These are phyloP conservation scores for Saccharomycopsis sp. DNA, from an alignment of 805 yeast species.

Conservation along the genomic window DNA sequence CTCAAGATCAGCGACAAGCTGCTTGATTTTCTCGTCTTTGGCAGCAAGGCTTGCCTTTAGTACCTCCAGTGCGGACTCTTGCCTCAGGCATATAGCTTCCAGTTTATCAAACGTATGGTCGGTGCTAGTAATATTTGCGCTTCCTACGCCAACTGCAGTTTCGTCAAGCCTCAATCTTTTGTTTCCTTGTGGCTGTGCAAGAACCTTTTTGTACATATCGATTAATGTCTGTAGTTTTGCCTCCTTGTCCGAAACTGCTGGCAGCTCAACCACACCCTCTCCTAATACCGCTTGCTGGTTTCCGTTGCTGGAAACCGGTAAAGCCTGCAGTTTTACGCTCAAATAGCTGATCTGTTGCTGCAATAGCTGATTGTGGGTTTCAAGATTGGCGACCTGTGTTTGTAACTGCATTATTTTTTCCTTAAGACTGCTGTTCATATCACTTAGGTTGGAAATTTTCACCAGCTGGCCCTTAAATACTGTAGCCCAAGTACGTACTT, in stretches of 20 bases:
- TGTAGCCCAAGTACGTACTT: constrained; percentile 41
- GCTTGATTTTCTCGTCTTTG: constrained; percentile 25
- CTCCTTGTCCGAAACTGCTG: constrained; percentile 4
- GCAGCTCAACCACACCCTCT: not conserved
- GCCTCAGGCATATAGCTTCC: too few species aligned
- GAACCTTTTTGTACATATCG: not conserved
- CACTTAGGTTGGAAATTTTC: not conserved
- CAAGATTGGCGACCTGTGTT: not conserved
- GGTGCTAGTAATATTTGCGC: not conserved
- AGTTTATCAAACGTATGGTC: constrained; percentile 5
- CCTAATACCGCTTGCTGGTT: not conserved
- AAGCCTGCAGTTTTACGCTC: not conserved
- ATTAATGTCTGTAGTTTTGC: not conserved
- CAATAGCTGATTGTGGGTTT: not conserved
- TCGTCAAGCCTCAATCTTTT: constrained; percentile 7
- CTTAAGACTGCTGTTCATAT: not conserved
- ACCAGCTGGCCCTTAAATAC: constrained; percentile 21
- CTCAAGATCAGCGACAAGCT: constrained; percentile 33
- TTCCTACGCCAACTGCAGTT: not conserved
- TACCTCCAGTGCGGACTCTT: constrained; percentile 1
- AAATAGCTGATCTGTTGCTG: not conserved
- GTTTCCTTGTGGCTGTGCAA: constrained; percentile 9
- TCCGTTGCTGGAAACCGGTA: not conserved
- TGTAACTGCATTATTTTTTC: not conserved
- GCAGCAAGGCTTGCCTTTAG: constrained; percentile 20